These are phyloP conservation scores for Colletotrichum tanaceti DNA, from an alignment of 2,329 filamentous ascomycete genomes.

Conservation along the genomic window DNA sequence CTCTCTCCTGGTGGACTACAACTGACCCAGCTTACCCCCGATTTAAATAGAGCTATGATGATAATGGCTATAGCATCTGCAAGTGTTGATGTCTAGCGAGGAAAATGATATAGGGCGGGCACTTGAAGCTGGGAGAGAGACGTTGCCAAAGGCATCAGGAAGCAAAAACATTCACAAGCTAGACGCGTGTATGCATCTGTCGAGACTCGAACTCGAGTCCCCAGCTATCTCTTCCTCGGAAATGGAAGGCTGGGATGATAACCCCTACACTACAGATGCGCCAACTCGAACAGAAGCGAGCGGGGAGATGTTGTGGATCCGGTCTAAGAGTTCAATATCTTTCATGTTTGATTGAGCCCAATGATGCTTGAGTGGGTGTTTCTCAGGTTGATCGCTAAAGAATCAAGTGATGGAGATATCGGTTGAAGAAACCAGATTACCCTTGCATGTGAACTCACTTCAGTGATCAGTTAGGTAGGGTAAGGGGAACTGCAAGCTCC, in stretches of 20 bases:
- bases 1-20: too few species aligned
- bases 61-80: too few species aligned
- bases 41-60: too few species aligned
- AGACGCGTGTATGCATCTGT: conserved; percentile 17
- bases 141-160: too few species aligned
- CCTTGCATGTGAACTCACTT: too few species aligned
- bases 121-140: not conserved
- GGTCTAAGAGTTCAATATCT: not conserved
- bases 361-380: not conserved
- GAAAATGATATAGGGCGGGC: too few species aligned
- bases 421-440: too few species aligned
- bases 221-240: conserved; percentile 6
- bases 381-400: too few species aligned
- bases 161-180: not conserved
- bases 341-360: not conserved
- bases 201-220: conserved; percentile 36
- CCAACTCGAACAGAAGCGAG: not conserved
- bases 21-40: too few species aligned
- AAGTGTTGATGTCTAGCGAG: too few species aligned
- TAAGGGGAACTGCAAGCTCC: not conserved
- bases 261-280: conserved; percentile 38
- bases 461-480: too few species aligned
- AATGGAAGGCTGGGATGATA: conserved; percentile 39
- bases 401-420: too few species aligned
- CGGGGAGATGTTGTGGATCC: not conserved